Base-by-base conservation (phyloP, 73 alveolate species). In the Halteria grandinella region DNA sequence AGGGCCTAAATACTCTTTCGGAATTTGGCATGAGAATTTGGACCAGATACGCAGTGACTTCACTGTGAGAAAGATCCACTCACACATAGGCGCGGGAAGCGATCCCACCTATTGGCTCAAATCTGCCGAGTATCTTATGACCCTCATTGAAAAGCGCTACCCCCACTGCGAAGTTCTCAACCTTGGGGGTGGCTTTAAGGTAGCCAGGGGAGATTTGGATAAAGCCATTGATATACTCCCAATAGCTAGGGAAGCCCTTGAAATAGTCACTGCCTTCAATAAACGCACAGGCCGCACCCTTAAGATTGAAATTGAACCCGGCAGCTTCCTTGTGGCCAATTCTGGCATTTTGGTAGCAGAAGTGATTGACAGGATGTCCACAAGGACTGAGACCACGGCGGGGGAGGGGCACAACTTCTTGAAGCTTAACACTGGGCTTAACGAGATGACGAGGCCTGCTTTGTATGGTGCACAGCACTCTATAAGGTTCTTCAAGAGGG, bases 1-100 rank as follows among this genome's bases (percentile, higher is more conserved):
- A 12, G 80, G 80, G 2, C 63, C 63, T 1, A 23, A 40, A 1
- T 66, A 66, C 33, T 45, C 69, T 27, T 66, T 66, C 47, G 80
- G 80, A 15, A 66, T 66, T 2, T 66, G 80, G 80, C 45, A 29
- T 47, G 66, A 66, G 14, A 37, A 66, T 7, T 18, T 66, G 7
- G 63, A 41, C 32, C 34, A 18, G 28, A 47, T 45, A 14, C 23
- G 29, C 20, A 18, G 18, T 45, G 64, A 33, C 2, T n/a, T 66
- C 3, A 66, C 43, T 23, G 47, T 66, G 7, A 66, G 47, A 57
- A 66, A 43, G 17, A 1, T 66, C 1, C 80, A 66, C 29, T 66
- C 69, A 4, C 80, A 66, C 47, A 66, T 66, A 15, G 80, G 80
- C 1, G 80, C 80, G 29, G 80, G 80, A 6, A 66, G 39, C 12